Base-by-base conservation (phyloP, 2,329 filamentous ascomycete genomes). In the Penicillium sp. region DNA sequence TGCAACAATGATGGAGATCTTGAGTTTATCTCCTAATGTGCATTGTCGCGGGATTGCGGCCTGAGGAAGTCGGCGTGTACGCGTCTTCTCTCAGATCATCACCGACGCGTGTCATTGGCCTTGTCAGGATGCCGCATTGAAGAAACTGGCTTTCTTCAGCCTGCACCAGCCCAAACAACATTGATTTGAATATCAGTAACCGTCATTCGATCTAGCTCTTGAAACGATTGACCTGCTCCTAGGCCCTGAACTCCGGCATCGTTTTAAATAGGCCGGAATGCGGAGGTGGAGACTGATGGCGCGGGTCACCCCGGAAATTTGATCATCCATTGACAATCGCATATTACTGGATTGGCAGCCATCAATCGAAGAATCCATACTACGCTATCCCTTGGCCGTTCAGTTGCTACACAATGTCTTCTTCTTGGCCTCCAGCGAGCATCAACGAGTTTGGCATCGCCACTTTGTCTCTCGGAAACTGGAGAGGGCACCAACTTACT, bases 381-480 rank as follows among this genome's bases (percentile, higher is more conserved):
- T 14, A 18, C 7, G 7, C 18, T 39, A 22, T 6, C 18, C 36
- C 19, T 3, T 16, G 4, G 4, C n/a, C 24, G 6, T 27, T n/a
- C 9, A 6, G 22, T 6, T 16, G 13, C 9, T 39, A 37, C 37
- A 62, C 3, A 35, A 66, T 66, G 64, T 51, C 55, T 4, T 55
- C 51, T 13, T 9, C 50, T 18, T 68, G 64, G 63, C 66, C 67
- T 27, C 59, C 68, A 24, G 27, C 44, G 3, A 39, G 49, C 5
- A 50, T 46, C 33, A 70, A 72, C 44, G 60, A 66, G 33, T 55
- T 72, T 41, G 72, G 72, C 3, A 73, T 72, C n/a, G 71, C 72
- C 24, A 73, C 70, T 0, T 57, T 75, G 16, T 74, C 72, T 18
- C 67, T 74, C 19, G 72, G 72, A 14, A 71, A 69, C 51, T 66